phyloP scores from a whole-genome alignment of 1,284 basidiomycete genomes.

The Papiliotrema flavescens region DNA sequence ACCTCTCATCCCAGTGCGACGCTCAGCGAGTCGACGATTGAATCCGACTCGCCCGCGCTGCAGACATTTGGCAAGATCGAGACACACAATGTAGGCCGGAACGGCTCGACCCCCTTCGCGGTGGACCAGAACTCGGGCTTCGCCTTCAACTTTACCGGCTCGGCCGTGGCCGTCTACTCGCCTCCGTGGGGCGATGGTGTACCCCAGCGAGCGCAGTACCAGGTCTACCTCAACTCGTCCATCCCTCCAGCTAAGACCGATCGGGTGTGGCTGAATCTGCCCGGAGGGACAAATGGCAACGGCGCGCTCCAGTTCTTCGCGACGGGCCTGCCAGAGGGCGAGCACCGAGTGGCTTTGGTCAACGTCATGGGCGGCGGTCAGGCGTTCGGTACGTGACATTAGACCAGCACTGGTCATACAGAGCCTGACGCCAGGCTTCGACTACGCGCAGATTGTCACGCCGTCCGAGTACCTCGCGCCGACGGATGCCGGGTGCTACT shows the following conservation, averaged over 20 bases:
- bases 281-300: neutral
- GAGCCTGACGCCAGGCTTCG: no score
- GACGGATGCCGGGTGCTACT: no score
- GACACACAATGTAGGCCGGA: neutral
- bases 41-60: neutral
- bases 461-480: no score
- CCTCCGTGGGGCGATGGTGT: neutral
- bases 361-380: neutral
- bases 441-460: no score
- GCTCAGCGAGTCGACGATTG: neutral
- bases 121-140: neutral
- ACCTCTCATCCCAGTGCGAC: neutral
- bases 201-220: neutral
- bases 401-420: no score
- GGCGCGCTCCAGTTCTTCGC: neutral
- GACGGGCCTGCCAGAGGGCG: neutral
- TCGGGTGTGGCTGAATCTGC: neutral
- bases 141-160: neutral
- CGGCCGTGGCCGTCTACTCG: neutral
- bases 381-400: neutral
- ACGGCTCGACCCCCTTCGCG: neutral
- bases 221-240: neutral
- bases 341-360: neutral
- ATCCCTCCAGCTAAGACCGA: neutral
- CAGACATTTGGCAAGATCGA: neutral